Percentiles rank a stretch among this genome's conserved stretches.
Conservation (phyloP, 257 asterid species). For the Salvia miltiorrhiza region DNA sequence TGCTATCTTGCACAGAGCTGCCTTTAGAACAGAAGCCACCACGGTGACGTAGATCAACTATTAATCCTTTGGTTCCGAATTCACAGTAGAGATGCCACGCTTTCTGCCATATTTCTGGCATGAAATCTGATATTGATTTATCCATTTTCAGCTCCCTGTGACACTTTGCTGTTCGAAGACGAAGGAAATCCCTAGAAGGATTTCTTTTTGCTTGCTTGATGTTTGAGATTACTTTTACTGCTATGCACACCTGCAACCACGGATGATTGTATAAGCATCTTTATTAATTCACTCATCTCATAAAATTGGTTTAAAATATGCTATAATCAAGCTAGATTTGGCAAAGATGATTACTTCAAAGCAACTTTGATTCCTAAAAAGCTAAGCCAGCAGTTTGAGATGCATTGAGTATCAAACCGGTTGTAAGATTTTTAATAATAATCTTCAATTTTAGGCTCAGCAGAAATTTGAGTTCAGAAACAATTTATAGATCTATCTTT, state of each 20-base stretch:
- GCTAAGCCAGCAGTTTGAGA: background rate
- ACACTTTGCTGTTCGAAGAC: slow-evolving; percentile 59
- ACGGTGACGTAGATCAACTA: slow-evolving; percentile 58
- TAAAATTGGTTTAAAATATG: background rate
- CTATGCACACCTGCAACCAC: slow-evolving; percentile 53
- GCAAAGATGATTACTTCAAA: background rate
- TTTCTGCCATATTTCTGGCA: slow-evolving; percentile 56
- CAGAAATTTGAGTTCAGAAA: too few species aligned
- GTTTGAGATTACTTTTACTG: slow-evolving; percentile 41
- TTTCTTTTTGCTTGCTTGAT: slow-evolving; percentile 26
- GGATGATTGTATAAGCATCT: slow-evolving; percentile 10
- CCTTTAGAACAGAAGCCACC: slow-evolving; percentile 63
- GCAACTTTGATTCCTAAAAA: background rate
- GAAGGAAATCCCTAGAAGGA: slow-evolving; percentile 51
- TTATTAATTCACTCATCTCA: background rate
- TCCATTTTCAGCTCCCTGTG: slow-evolving; percentile 78
- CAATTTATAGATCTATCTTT: too few species aligned
- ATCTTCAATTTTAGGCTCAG: too few species aligned
- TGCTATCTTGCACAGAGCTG: slow-evolving; percentile 40
- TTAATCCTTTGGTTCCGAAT: slow-evolving; percentile 76
- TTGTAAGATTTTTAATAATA: too few species aligned
- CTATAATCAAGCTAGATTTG: background rate
- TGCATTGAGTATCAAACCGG: too few species aligned
- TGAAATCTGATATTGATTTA: slow-evolving; percentile 38
- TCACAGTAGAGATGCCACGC: slow-evolving; percentile 80